Percentiles rank a stretch among this genome's conserved stretches.
phyloP scores from a whole-genome alignment of 1,139 yeast genomes.

The Taphrina deformans region DNA sequence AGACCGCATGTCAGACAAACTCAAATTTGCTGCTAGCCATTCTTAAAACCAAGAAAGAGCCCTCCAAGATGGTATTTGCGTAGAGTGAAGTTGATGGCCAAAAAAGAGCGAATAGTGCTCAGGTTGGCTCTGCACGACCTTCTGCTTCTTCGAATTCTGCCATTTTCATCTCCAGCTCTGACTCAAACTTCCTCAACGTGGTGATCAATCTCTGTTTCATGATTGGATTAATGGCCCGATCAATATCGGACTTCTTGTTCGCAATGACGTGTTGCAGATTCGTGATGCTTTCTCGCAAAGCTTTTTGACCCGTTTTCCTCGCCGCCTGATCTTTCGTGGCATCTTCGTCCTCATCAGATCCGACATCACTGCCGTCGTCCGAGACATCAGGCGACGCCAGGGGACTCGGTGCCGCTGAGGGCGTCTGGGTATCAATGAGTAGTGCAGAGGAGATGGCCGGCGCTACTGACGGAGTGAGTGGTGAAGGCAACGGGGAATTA shows the following conservation, averaged over 20 bases:
- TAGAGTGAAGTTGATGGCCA: too few relatives aligned
- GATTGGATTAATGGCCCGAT: constrained; percentile 80
- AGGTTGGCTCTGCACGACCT: background rate
- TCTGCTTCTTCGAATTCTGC: constrained; percentile 43
- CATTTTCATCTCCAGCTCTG: constrained; percentile 79
- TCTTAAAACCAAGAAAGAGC: too few relatives aligned
- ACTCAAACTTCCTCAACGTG: constrained; percentile 73
- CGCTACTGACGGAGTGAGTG: background rate
- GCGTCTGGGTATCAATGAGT: constrained; percentile 43
- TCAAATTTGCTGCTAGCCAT: too few relatives aligned
- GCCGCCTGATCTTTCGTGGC: constrained; percentile 49
- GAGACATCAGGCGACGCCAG: constrained; percentile 46
- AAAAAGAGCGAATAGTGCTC: background rate
- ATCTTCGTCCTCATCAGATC: constrained; percentile 56
- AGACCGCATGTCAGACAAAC: too few relatives aligned
- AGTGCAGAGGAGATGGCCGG: background rate
- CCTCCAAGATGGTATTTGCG: too few relatives aligned
- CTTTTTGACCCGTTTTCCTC: constrained; percentile 62
- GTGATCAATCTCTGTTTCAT: constrained; percentile 84
- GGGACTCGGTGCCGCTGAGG: constrained; percentile 41
- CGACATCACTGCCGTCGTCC: constrained; percentile 54
- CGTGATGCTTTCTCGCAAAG: constrained; percentile 77
- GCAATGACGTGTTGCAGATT: constrained; percentile 80
- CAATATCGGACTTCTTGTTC: constrained; percentile 70
- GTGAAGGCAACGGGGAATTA: constrained; percentile 20